Evolutionary conservation across 768 basidiomycete species (phyloP), one percentile per base, ranked within the genome.

Genomic region (Tulasnella sp.): DNA sequence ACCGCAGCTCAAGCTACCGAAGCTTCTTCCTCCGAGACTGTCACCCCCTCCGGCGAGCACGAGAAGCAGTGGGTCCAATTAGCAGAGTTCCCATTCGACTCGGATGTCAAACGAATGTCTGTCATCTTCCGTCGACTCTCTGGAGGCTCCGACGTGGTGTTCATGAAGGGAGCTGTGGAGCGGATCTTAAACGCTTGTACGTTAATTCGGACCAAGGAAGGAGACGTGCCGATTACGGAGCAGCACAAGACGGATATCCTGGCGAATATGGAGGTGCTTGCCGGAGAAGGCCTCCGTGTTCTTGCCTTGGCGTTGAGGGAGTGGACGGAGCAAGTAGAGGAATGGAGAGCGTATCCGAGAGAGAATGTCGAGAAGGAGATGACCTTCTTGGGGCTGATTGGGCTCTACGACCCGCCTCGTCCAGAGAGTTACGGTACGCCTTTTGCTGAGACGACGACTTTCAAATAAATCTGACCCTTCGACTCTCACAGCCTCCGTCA

Each of bases 401-500:
- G 81, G 35, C 83, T 82, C 6, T 91, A 91, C 80, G 89, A 92
- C 79, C 86, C 86, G 23, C 90, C 91, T 0, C 91, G 91, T 80
- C 86, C 90, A 79, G 91, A 90, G 77, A 51, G 88, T 80, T 72
- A 20, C 23, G 35, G 26, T 18, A 13, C 72, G 9, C 23, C 71
- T 44, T 29, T 55, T 13, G 11, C 9, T 7, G 39, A 39, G 9
- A 39, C 11, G 11, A 13, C 40, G 40, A 9, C 9, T 40, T 40
- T 40, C 6, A 9, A 40, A 7, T 13, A 7, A 4, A 40, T 70
- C 87, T 91, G 48, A 91, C 91, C 9, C 85, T 91, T 90, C 18
- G 90, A 90, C 5, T 91, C 91, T 80, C 90, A 91, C 80, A 90
- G 91, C 37, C 90, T 92, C 16, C 88, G 91, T 44, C 90, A 92